Evolutionary conservation across 306 rosid genomes (phyloP), one percentile per base, ranked within the genome.

Genomic region (Lotus japonicus): DNA sequence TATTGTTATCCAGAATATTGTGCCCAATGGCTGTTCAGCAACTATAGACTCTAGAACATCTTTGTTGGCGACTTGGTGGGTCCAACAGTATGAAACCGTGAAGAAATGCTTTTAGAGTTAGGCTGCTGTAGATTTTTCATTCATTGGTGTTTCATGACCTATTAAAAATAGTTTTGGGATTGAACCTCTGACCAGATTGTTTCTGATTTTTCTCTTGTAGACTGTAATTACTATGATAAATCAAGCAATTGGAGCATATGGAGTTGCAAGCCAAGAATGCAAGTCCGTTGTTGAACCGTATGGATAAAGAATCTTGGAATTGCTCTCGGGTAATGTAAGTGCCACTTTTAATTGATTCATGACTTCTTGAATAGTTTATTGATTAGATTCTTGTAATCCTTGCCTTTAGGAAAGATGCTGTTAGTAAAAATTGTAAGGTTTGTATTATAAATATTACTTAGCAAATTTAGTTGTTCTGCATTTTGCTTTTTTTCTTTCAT

Each of bases 21-120:
- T 72, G 58, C 77, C 55, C n/a, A 60, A 72, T 13, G 87, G 76
- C 46, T 94, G 98, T 71, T 71, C 92, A 4, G 98, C 98, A 11
- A 82, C 90, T 68, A 95, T 97, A 1, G 97, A 94, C 83, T 94
- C 98, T 6, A 97, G 98, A 76, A 94, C 98, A 71, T 90, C 98
- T 50, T 81, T 94, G 85, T 62, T 94, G 81, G 87, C 92, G 11
- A n/a, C n/a, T n/a, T n/a, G n/a, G n/a, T n/a, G n/a, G 98, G 98
- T 70, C 98, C 98, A 73, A 72, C 96, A 72, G 98, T 94, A 88
- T 56, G n/a, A n/a, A n/a, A n/a, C n/a, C n/a, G n/a, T n/a, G 92
- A 54, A 36, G 13, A 63, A 58, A 58, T 64, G 55, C 67, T 59
- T 70, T 26, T 41, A 28, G 36, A 69, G 58, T 14, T 42, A 55